Conservation (phyloP, 768 basidiomycete genomes). For the Mycena amicta region DNA sequence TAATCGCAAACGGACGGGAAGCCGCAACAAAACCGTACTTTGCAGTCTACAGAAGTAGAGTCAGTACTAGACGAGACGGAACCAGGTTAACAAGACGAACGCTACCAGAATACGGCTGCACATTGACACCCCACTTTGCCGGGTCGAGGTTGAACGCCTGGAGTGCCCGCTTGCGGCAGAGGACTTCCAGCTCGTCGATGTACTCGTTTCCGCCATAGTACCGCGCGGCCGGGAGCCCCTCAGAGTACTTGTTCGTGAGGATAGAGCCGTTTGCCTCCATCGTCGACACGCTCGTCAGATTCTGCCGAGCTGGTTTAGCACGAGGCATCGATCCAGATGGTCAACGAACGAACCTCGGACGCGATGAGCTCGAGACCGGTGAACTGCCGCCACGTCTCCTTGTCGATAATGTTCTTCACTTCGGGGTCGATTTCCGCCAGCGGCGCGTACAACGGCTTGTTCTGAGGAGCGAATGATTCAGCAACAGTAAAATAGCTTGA, state of each 20-base stretch:
- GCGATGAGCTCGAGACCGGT: conserved; percentile 98
- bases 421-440: conserved; percentile 92
- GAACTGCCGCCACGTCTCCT: conserved; percentile 98
- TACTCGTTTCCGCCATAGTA: conserved; percentile 99
- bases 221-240: conserved; percentile 96
- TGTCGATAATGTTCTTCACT: conserved; percentile 96
- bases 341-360: conserved; percentile 72
- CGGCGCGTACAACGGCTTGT: conserved; percentile 87
- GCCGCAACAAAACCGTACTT: conserved; percentile 60
- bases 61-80: conserved; percentile 20
- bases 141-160: conserved; percentile 95
- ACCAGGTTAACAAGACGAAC: conserved; percentile 46
- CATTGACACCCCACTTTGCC: conserved; percentile 95
- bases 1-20: not conserved
- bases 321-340: conserved; percentile 1
- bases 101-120: conserved; percentile 96
- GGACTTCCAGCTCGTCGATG: conserved; percentile 93
- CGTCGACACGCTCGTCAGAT: conserved; percentile 91
- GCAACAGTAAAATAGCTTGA: not conserved
- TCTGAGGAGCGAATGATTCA: conserved; percentile 50
- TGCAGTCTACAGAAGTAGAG: conserved; percentile 59
- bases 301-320: conserved; percentile 49
- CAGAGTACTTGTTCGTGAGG: conserved; percentile 98
- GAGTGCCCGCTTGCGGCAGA: conserved; percentile 95
- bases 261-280: conserved; percentile 99